Evolutionary conservation across 2,329 filamentous ascomycete genomes (phyloP), one percentile per base, ranked within the genome.

Genomic region (Sporothrix curviconia): DNA sequence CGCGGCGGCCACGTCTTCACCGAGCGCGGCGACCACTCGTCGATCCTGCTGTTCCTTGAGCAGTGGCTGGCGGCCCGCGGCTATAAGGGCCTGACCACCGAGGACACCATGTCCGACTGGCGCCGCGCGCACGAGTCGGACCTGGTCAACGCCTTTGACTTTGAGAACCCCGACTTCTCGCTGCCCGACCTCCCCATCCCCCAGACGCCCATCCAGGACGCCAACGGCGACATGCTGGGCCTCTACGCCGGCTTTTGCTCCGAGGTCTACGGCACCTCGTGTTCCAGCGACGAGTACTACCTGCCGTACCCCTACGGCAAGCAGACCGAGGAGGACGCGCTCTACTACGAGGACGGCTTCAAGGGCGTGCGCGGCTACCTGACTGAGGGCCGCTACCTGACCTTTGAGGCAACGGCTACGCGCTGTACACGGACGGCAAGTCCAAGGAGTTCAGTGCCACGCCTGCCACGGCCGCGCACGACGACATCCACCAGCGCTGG

Each of bases 361-460:
- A 83, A 83, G 66, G 63, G 72, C 32, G 71, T 78, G 30, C 69
- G 79, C 3, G 79, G 80, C 1, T 69, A 73, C 22, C 67, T 82
- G 25, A 81, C 78, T 5, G 79, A 82, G 64, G 80, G 79, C 11
- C 76, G 78, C 17, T 81, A 76, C 62, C 70, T 82, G 14, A 75
- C 76, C 4, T 76, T 82, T 55, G 78, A 80, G 63, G 66, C 55
- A 66, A 69, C 34, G 74, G 74, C n/a, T 68, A 64, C 17, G 77
- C 77, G 0, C 68, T 81, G 15, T 68, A 68, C 7, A 74, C 72
- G 55, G 57, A 65, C 4, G 65, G 66, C 39, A 44, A 12, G 9
- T 28, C 19, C 40, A 60, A 61, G 49, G 51, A 60, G 58, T 58
- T 62, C 52, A n/a, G 50, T 65, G 32, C 68, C 58, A 46, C 61